Evolutionary conservation across 306 rosid genomes (phyloP).

Genomic region (Comarum palustre): DNA sequence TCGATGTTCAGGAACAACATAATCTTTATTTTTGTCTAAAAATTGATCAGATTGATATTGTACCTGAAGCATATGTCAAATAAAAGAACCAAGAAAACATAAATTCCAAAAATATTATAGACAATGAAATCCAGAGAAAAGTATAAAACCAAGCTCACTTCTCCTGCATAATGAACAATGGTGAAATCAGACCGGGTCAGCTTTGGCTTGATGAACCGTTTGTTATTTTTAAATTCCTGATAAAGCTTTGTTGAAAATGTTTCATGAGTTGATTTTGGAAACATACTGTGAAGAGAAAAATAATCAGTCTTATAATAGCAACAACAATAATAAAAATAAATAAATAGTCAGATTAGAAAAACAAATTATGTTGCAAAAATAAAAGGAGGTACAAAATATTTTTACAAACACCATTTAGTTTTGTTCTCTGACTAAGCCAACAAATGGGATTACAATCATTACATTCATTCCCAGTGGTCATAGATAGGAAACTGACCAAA

Average conservation of each 20-base stretch:
- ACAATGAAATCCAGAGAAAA: conserved; percentile 19
- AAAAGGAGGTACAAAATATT: conserved; percentile 2
- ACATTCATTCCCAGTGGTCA: background rate
- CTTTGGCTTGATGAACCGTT: conserved; percentile 90
- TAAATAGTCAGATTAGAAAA: background rate
- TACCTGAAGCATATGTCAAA: conserved; percentile 58
- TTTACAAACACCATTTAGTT: background rate
- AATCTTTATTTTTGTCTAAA: conserved; percentile 91
- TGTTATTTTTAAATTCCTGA: conserved; percentile 80
- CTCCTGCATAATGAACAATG: conserved; percentile 87
- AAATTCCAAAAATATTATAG: conserved; percentile 16
- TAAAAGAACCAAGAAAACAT: conserved; percentile 19
- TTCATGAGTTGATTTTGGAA: conserved; percentile 90
- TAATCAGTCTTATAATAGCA: conserved; percentile 10
- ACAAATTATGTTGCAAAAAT: too few species aligned
- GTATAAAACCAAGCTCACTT: conserved; percentile 48
- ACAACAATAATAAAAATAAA: background rate
- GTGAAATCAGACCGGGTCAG: conserved; percentile 79
- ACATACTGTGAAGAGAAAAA: conserved; percentile 57
- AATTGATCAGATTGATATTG: conserved; percentile 83
- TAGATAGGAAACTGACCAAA: background rate
- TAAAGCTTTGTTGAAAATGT: conserved; percentile 84
- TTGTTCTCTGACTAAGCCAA: background rate
- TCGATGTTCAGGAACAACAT: conserved; percentile 93
- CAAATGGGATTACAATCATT: background rate